phyloP scores from a whole-genome alignment of 495 filamentous ascomycete species.

The Margaritispora aquatica region DNA sequence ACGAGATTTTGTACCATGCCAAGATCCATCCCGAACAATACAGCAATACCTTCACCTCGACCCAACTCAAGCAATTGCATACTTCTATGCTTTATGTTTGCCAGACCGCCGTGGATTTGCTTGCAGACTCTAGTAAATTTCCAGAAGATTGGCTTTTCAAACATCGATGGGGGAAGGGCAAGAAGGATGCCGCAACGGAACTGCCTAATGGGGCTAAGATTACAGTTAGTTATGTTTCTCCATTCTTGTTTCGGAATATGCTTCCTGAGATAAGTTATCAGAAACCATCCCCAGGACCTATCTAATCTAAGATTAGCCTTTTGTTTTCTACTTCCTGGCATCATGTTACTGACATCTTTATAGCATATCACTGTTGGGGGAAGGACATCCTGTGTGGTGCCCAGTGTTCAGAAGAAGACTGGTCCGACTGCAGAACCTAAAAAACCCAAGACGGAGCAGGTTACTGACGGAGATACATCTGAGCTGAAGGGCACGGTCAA shows the following conservation, averaged over 20 bases:
- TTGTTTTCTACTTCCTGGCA: too few relatives aligned
- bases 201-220: constrained; percentile 83
- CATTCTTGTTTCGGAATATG: too few relatives aligned
- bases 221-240: too few relatives aligned
- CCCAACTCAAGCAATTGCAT: constrained; percentile 66
- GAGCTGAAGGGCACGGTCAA: neutral
- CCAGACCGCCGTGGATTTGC: constrained; percentile 64
- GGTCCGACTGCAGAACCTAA: constrained; percentile 22
- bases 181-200: constrained; percentile 57
- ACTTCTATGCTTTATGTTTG: constrained; percentile 73
- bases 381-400: constrained; percentile 82
- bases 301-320: too few relatives aligned
- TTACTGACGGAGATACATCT: neutral
- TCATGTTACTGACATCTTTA: too few relatives aligned
- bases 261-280: too few relatives aligned
- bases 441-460: neutral
- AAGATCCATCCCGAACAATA: constrained; percentile 89
- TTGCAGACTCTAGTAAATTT: constrained; percentile 78
- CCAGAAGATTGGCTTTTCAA: constrained; percentile 90
- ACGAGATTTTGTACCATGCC: constrained; percentile 86
- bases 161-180: constrained; percentile 85
- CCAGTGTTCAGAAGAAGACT: constrained; percentile 75
- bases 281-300: too few relatives aligned
- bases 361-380: constrained; percentile 82
- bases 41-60: constrained; percentile 70